Base-by-base conservation (phyloP, 805 yeast genomes). In the Candida oleophila region DNA sequence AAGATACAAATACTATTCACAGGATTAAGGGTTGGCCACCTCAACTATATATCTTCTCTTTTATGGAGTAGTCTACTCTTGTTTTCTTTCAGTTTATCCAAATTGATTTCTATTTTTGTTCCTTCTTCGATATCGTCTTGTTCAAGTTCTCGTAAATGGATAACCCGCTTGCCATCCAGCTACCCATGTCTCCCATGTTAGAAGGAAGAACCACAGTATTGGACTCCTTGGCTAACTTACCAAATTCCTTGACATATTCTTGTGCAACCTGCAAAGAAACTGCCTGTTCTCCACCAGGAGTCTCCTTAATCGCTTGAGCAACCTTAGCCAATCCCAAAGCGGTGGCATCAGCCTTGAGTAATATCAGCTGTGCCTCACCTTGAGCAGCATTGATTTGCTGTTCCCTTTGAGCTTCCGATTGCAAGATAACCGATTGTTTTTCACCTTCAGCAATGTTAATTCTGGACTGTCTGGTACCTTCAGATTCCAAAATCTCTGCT, bases 361-460 rank as follows among this genome's bases (percentile, higher is more conserved):
- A 60, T 45, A 84, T 80, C 14, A 88, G 84, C 59, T 85, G 82
- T 38, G 88, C 82, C 54, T 84, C 88, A 75, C 90, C 92, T 52
- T 64, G 69, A n/a, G 92, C 91, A 36, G 67, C 70, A 59, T 86
- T 85, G 58, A 85, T 78, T 51, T 75, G 77, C 59, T 83, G 80
- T 41, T 77, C 71, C 64, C 80, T 79, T 40, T 66, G 64, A 49
- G 88, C 92, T 64, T 87, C 92, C 3, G 92, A 85, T n/a, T 83
- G 83, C 52, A 87, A 74, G 50, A 87, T 85, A 41, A 78, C 76
- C 0, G 88, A 75, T 48, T 78, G 81, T 61, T 85, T 86, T 52
- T 82, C 84, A 62, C 95, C 95, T 65, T 88, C 95, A 47, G 94
- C 90, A 50, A 84, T 82, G 61, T 89, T 89, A 62, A 89, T 88